phyloP scores from a whole-genome alignment of 176 grass and related monocot genomes.

The Zizania latifolia region DNA sequence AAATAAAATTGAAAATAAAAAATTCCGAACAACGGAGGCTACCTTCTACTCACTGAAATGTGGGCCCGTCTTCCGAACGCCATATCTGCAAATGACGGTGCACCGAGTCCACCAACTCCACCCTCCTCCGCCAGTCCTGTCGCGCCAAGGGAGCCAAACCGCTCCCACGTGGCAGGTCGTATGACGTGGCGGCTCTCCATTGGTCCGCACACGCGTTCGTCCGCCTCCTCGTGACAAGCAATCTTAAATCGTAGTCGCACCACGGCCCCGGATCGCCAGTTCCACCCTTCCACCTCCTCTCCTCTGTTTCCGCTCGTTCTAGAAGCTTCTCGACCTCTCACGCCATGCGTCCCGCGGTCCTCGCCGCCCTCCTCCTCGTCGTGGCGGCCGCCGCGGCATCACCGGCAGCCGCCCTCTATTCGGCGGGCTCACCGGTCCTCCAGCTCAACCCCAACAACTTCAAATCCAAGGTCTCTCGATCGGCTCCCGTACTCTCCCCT shows the following conservation, averaged over 20 bases:
- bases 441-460: conserved; percentile 91
- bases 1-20: too few relatives aligned
- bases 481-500: not conserved
- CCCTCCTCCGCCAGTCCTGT: not conserved
- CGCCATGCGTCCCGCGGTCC: conserved; percentile 41
- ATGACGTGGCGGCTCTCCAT: conserved; percentile 43
- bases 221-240: conserved; percentile 7
- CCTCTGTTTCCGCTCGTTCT: not conserved
- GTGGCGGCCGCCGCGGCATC: conserved; percentile 18
- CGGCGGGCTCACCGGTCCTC: conserved; percentile 76
- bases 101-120: not conserved
- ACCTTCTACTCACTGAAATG: not conserved
- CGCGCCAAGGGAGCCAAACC: conserved; percentile 22
- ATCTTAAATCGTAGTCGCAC: conserved; percentile 32
- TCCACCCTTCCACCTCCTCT: not conserved
- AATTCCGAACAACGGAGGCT: not conserved
- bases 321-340: conserved; percentile 45
- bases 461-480: conserved; percentile 80
- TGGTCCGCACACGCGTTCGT: conserved; percentile 65
- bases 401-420: conserved; percentile 65
- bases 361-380: conserved; percentile 40
- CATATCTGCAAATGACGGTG: not conserved
- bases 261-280: not conserved
- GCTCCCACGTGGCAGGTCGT: conserved; percentile 24
- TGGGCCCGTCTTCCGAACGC: not conserved